These are phyloP conservation scores for Pisolithus tinctorius DNA, from an alignment of 768 basidiomycete genomes.

Conservation along the genomic window DNA sequence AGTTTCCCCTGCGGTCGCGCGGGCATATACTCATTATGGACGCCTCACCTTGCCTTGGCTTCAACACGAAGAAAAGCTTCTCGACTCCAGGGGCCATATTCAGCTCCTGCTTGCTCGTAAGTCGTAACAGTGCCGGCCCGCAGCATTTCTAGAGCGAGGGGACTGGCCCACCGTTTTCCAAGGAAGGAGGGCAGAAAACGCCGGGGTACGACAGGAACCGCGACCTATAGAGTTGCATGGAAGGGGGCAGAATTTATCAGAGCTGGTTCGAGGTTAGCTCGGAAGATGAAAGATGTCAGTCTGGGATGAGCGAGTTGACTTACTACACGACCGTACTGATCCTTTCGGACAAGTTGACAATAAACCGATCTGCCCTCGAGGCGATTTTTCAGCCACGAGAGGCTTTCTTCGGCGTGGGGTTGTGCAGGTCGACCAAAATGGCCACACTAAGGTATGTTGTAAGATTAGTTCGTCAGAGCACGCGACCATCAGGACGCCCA, in stretches of 20 bases:
- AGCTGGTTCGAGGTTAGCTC: no score
- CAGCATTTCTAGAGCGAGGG: slow-evolving; percentile 68
- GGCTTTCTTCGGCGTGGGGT: slow-evolving; percentile 64
- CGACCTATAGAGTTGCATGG: slow-evolving; percentile 42
- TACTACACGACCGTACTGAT: slow-evolving; percentile 86
- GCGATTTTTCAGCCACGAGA: slow-evolving; percentile 59
- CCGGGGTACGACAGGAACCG: slow-evolving; percentile 48
- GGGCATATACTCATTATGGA: not conserved
- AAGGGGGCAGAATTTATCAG: not conserved
- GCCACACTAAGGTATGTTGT: slow-evolving; percentile 39
- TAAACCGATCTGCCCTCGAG: slow-evolving; percentile 56
- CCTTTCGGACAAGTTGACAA: slow-evolving; percentile 66
- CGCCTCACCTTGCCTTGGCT: slow-evolving; percentile 56
- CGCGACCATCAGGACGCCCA: slow-evolving; percentile 18
- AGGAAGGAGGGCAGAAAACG: slow-evolving; percentile 46
- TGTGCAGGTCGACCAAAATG: slow-evolving; percentile 84
- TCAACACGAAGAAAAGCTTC: slow-evolving; percentile 59
- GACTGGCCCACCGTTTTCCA: slow-evolving; percentile 32
- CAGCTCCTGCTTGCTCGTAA: slow-evolving; percentile 74
- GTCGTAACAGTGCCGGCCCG: slow-evolving; percentile 68
- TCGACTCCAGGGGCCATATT: slow-evolving; percentile 66
- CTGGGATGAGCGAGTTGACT: slow-evolving; percentile 17
- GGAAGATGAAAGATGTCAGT: not conserved
- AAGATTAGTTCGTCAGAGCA: not conserved
- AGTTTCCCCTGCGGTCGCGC: not conserved